A percentile compares a stretch with the other conserved stretches of the same genome.
These are phyloP conservation scores for Epichloe brachyelytri DNA, from an alignment of 2,329 filamentous ascomycete species.

Conservation along the genomic window DNA sequence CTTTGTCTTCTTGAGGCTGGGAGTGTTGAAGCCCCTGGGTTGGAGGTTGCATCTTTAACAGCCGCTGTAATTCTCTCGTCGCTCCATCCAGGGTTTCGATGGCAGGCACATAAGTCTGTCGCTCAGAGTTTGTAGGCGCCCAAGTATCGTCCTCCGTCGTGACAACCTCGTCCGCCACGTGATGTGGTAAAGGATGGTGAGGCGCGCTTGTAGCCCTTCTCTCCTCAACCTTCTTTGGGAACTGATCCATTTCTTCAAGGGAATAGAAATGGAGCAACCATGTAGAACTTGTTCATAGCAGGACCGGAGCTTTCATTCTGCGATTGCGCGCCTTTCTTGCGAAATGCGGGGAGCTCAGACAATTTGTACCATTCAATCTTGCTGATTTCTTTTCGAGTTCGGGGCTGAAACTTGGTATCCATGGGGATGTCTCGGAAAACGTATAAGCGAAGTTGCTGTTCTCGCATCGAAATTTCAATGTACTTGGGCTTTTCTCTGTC, in stretches of 20 bases:
- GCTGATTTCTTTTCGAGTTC: conserved; percentile 93
- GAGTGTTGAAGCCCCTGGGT: conserved; percentile 32
- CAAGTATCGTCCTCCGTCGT: conserved; percentile 52
- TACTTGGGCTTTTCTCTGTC: conserved; percentile 61
- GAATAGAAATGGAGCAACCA: conserved; percentile 87
- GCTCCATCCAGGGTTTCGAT: conserved; percentile 37
- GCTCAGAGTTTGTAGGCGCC: conserved; percentile 24
- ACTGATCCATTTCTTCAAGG: conserved; percentile 82
- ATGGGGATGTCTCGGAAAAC: conserved; percentile 82
- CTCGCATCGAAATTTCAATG: conserved; percentile 79
- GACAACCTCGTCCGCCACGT: conserved; percentile 36
- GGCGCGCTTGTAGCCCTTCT: conserved; percentile 28
- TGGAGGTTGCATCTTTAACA: conserved; percentile 42
- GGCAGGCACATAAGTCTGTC: conserved; percentile 21
- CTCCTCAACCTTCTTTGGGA: conserved; percentile 62
- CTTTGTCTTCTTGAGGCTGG: conserved; percentile 28
- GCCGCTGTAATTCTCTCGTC: conserved; percentile 37
- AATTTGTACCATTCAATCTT: conserved; percentile 93
- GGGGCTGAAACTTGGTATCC: conserved; percentile 77
- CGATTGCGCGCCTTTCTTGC: conserved; percentile 48
- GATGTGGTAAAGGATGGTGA: conserved; percentile 28
- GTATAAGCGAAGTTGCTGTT: conserved; percentile 87
- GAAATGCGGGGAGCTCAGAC: conserved; percentile 72
- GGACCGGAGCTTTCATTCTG: conserved; percentile 43
- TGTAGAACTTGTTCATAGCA: conserved; percentile 85